Evolutionary conservation across 2,329 filamentous ascomycete species (phyloP), one percentile per base, ranked within the genome.

Genomic region (Trichophyton mentagrophytes): DNA sequence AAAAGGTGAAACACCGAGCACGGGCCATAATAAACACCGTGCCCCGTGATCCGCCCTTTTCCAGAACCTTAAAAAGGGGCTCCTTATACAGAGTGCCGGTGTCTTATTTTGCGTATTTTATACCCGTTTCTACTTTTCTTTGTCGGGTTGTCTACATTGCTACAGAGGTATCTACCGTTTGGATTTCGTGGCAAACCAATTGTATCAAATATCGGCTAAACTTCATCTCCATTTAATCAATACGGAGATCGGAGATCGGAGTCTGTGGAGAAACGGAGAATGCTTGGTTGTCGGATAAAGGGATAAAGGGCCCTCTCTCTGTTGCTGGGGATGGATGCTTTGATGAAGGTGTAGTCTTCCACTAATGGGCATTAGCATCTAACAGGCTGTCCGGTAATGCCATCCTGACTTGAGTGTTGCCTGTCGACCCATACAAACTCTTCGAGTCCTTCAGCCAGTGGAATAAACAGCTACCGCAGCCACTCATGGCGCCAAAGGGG

Each of bases 391-490:
- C 40, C 2, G 40, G n/a, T 44, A 44, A 44, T n/a, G n/a, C 40
- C 40, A 44, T 20, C 40, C 20, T 44, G n/a, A 44, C 15, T 17
- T 17, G 40, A 17, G 20, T 15, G 15, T 44, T 44, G n/a, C 1
- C 20, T 47, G 44, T 11, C 17, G 25, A 20, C 1, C 74, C 72
- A 63, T 78, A 76, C 44, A 79, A 61, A 4, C 71, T 57, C 3
- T 66, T 65, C 2, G 67, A 67, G 65, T 79, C 74, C 7, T 64
- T 67, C 0, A 76, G 64, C 77, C 76, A 79, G 13, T 79, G 72
- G 62, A 78, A 80, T 27, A 79, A 65, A 64, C 75, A 79, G 27
- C 73, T 74, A 6, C 78, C 76, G 67, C 76, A 78, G 2, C 71
- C 72, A 22, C 74, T 76, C 63, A 73, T 69, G 1, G 70, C 72